Percentiles rank a stretch among this genome's conserved stretches.
These are phyloP conservation scores for Apiotrichum porosum DNA, from an alignment of 1,284 basidiomycete genomes.

Conservation along the genomic window DNA sequence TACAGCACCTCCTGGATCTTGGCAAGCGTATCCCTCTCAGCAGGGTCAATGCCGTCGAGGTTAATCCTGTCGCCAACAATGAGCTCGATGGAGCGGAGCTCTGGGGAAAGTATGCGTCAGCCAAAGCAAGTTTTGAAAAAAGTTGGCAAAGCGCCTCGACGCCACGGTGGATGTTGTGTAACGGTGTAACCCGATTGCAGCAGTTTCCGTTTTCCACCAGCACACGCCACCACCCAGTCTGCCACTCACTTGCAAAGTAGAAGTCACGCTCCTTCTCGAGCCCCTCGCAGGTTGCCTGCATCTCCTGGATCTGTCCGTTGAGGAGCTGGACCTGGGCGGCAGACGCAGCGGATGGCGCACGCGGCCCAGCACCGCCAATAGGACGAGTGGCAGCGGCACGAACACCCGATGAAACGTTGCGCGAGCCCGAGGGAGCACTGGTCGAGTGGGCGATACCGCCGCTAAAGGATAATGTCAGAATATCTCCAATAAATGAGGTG, in stretches of 20 bases:
- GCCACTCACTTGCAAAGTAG: slow-evolving; percentile 92
- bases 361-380: slow-evolving; percentile 7
- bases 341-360: slow-evolving; percentile 26
- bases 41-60: slow-evolving; percentile 56
- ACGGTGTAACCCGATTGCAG: no score
- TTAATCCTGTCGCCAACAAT: slow-evolving; percentile 73
- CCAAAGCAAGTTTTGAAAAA: not conserved
- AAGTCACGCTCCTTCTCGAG: slow-evolving; percentile 95
- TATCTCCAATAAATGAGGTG: not conserved
- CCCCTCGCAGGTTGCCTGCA: slow-evolving; percentile 76
- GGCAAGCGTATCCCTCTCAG: slow-evolving; percentile 65
- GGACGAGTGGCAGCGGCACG: slow-evolving; percentile 8
- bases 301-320: slow-evolving; percentile 68
- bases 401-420: slow-evolving; percentile 8
- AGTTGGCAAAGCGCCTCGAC: not conserved
- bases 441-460: slow-evolving; percentile 3
- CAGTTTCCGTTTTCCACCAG: no score
- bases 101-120: no score
- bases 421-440: slow-evolving; percentile 3
- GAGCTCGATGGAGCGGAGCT: slow-evolving; percentile 95
- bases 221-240: no score
- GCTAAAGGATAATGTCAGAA: not conserved
- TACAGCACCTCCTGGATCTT: slow-evolving; percentile 93
- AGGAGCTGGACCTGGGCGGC: slow-evolving; percentile 18
- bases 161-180: no score